A percentile compares a stretch with the other conserved stretches of the same genome.
Conservation (phyloP, 805 yeast species). For the Candida golubevii region DNA sequence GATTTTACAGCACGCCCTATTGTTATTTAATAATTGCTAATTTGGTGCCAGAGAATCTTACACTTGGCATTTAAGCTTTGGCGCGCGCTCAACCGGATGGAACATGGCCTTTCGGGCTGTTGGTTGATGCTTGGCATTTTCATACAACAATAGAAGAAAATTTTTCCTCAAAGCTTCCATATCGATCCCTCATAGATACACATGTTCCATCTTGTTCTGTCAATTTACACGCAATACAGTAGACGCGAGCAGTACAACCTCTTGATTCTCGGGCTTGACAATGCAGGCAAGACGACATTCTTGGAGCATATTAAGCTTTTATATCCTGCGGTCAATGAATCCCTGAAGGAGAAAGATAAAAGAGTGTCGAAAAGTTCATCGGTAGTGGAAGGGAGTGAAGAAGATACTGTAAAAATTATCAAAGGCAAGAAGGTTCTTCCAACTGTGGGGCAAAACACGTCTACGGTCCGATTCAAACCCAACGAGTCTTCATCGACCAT, state of each 20-base stretch:
- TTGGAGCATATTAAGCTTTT: constrained; percentile 38
- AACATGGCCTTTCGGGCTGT: too few species aligned
- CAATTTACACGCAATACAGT: constrained; percentile 42
- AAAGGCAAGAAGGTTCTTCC: constrained; percentile 68
- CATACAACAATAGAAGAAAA: too few species aligned
- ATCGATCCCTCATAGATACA: background rate
- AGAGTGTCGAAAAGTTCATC: constrained; percentile 11
- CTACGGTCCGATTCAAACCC: constrained; percentile 31
- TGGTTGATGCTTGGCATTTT: too few species aligned
- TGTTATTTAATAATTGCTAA: background rate
- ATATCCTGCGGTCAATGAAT: constrained; percentile 27
- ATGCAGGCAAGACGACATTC: constrained; percentile 84
- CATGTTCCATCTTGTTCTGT: constrained; percentile 44
- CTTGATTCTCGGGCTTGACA: constrained; percentile 84
- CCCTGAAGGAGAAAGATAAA: constrained; percentile 14
- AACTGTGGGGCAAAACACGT: constrained; percentile 89
- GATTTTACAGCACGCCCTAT: background rate
- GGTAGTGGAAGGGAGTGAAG: constrained; percentile 13
- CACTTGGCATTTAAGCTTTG: too few species aligned
- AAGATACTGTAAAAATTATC: constrained; percentile 22
- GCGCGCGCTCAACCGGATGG: too few species aligned
- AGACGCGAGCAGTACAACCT: constrained; percentile 43
- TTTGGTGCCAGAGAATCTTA: background rate
- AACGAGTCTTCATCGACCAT: constrained; percentile 34
- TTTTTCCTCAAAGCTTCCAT: too few species aligned